Percentiles rank a stretch among this genome's conserved stretches.
phyloP scores from a whole-genome alignment of 768 basidiomycete species.

The Mycena venus region DNA sequence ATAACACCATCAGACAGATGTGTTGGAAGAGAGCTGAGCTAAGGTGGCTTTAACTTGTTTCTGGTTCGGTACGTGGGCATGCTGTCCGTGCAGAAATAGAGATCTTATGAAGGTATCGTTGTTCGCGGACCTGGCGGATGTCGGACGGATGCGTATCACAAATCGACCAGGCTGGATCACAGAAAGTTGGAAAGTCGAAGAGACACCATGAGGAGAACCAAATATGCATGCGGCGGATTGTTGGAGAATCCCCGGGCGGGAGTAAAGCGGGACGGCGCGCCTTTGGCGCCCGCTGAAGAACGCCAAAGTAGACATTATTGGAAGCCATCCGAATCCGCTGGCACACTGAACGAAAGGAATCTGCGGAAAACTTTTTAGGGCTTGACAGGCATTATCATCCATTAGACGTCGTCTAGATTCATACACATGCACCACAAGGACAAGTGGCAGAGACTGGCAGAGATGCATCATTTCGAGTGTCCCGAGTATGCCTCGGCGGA shows the following conservation, averaged over 20 bases:
- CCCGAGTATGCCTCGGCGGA: too few relatives aligned
- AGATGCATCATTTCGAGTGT: too few relatives aligned
- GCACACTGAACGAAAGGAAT: too few relatives aligned
- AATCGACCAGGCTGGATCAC: background rate
- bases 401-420: too few relatives aligned
- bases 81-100: background rate
- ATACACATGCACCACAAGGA: too few relatives aligned
- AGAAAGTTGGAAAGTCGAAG: background rate
- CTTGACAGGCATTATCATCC: too few relatives aligned
- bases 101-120: background rate
- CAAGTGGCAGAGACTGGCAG: too few relatives aligned
- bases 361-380: too few relatives aligned
- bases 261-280: too few relatives aligned
- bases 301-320: too few relatives aligned
- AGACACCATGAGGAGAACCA: background rate
- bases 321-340: too few relatives aligned
- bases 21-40: background rate
- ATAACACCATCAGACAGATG: background rate
- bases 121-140: background rate
- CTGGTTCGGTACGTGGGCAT: background rate
- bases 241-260: background rate
- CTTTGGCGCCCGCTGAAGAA: too few relatives aligned
- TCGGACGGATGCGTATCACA: background rate
- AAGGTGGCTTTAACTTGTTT: background rate
- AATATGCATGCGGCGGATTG: background rate